Evolutionary conservation across 2,329 filamentous ascomycete genomes (phyloP).

Genomic region (Fonsecaea multimorphosa): DNA sequence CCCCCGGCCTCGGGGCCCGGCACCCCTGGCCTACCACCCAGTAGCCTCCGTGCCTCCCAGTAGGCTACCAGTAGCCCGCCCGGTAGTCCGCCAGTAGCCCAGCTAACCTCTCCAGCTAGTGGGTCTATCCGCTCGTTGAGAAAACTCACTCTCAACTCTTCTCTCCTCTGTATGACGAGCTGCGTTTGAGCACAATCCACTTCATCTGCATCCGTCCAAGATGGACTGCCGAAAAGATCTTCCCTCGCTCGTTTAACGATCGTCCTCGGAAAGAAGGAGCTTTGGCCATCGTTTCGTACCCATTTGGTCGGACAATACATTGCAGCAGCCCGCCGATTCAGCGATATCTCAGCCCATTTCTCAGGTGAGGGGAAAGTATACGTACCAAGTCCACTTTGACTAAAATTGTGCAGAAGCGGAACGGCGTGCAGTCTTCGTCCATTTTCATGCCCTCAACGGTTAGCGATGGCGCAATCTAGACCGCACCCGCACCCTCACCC

Average conservation of each 20-base stretch:
- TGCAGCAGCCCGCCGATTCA: not conserved
- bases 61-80: not conserved
- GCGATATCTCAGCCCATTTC: not conserved
- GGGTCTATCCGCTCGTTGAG: not conserved
- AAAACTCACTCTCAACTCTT: slow-evolving; percentile 13
- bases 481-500: not conserved
- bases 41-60: not conserved
- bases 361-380: slow-evolving; percentile 19
- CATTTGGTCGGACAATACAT: slow-evolving; percentile 8
- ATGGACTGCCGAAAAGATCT: not conserved
- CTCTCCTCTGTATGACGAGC: not conserved
- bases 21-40: not conserved
- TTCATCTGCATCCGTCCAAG: not conserved
- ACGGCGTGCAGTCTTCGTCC: not conserved
- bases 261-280: not conserved
- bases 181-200: not conserved
- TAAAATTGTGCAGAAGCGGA: slow-evolving; percentile 18
- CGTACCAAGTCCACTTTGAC: slow-evolving; percentile 9
- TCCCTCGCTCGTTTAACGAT: not conserved
- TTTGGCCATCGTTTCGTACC: not conserved
- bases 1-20: not conserved
- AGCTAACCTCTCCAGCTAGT: not conserved
- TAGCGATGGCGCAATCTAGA: slow-evolving; percentile 4
- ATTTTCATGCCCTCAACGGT: not conserved
- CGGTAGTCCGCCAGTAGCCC: not conserved